phyloP scores from a whole-genome alignment of 148 eudicot genomes.

The Camellia granthamiana region DNA sequence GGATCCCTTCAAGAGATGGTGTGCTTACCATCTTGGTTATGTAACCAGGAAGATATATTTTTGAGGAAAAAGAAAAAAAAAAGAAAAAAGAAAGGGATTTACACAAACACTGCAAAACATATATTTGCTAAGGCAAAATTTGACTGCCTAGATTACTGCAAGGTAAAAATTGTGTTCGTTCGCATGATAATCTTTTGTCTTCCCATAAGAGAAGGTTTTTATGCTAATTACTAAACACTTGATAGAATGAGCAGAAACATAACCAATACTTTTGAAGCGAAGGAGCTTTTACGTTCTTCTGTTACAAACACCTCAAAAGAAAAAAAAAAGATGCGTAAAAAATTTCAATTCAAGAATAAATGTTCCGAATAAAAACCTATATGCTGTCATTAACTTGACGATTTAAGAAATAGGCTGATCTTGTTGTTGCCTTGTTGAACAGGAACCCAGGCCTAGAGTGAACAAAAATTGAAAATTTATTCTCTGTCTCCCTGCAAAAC shows the following conservation, averaged over 20 bases:
- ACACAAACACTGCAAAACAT: not conserved
- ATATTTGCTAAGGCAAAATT: not conserved
- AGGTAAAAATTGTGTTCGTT: not conserved
- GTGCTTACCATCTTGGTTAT: not conserved
- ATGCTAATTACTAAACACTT: not conserved
- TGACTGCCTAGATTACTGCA: not conserved
- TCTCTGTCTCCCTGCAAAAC: constrained; percentile 66
- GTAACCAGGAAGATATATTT: not conserved
- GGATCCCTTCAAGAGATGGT: not conserved
- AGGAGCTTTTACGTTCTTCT: constrained; percentile 8
- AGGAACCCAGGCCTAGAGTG: constrained; percentile 95
- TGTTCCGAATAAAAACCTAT: constrained; percentile 53
- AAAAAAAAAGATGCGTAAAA: not conserved
- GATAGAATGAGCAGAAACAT: not conserved
- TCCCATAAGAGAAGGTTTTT: not conserved
- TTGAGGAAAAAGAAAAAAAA: not conserved
- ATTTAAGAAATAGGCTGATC: constrained; percentile 63
- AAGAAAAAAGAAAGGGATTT: not conserved
- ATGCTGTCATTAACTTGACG: constrained; percentile 85
- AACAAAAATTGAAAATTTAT: constrained; percentile 71
- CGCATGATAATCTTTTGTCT: not conserved
- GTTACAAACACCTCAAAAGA: not conserved
- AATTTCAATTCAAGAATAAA: not conserved
- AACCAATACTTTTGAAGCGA: not conserved
- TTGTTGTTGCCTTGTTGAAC: constrained; percentile 65